phyloP scores from a whole-genome alignment of 2,329 filamentous ascomycete genomes.

The Pseudogymnoascus sp. region DNA sequence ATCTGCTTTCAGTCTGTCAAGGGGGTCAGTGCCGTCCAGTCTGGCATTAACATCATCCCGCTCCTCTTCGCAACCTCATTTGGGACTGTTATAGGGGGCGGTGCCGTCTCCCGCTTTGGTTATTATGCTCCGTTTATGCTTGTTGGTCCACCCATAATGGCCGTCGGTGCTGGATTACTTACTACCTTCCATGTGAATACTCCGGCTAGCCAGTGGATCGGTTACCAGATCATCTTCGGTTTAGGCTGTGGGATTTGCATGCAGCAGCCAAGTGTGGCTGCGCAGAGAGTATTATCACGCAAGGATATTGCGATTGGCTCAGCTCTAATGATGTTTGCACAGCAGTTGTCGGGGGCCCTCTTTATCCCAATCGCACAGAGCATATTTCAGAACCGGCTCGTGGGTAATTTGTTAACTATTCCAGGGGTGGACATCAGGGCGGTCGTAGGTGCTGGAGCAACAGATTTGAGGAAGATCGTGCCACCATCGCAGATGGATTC shows the following conservation, averaged over 20 bases:
- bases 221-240: conserved; percentile 17
- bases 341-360: conserved; percentile 56
- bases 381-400: conserved; percentile 41
- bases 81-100: conserved; percentile 23
- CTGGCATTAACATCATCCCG: conserved; percentile 28
- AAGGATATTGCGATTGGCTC: conserved; percentile 43
- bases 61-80: conserved; percentile 25
- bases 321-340: conserved; percentile 50
- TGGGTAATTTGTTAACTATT: conserved; percentile 22
- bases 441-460: conserved; percentile 36
- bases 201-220: conserved; percentile 29
- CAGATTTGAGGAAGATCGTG: conserved; percentile 28
- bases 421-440: conserved; percentile 24
- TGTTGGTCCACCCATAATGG: conserved; percentile 21
- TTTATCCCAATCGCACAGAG: conserved; percentile 58
- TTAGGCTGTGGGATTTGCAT: conserved; percentile 13
- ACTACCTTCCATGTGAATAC: conserved; percentile 29
- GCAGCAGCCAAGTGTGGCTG: conserved; percentile 22
- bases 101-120: conserved; percentile 25
- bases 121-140: conserved; percentile 23
- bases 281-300: conserved; percentile 43
- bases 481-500: neutral
- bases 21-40: conserved; percentile 31
- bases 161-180: conserved; percentile 32
- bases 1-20: conserved; percentile 39